Evolutionary conservation across 305 asterid genomes (phyloP), one percentile per base, ranked within the genome.

Genomic region (Rubia peregrina): DNA sequence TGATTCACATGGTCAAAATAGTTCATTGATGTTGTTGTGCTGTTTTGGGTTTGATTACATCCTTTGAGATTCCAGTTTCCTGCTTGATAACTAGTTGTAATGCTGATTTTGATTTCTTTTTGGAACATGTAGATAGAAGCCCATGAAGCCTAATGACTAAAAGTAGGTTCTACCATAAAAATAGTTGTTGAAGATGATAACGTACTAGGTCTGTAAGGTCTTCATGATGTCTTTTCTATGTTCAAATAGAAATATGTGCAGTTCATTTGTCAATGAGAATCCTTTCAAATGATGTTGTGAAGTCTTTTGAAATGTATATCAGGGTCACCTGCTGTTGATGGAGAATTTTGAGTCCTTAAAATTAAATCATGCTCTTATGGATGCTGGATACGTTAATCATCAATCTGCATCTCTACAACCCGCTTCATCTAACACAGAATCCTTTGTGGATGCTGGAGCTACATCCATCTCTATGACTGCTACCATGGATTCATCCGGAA

Each of bases 321-420:
- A 90, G 95, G 98, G 97, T 63, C 98, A 92, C 75, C 83, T 92
- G 75, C 95, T 92, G 62, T 88, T 92, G 73, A 83, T 90, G 49
- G 93, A 86, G 81, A 86, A 89, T 76, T 87, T 84, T 83, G 83
- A 84, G 81, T 64, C 88, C 55, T 84, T 92, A 67, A 80, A 85
- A 76, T 89, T 92, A 67, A 90, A 92, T 77, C 98, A 92, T 67
- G 98, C 95, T 75, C 90, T 90, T 73, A 92, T 92, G 98, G 98
- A 92, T 83, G 85, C 70, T 41, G 95, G 90, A 62, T 92, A 92
- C 76, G 83, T 82, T 74, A 85, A 80, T 79, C 98, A 92, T 76
- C 86, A 85, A 73, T 84, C 90, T 60, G 86, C 97, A 74, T 33
- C 78, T 72, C 71, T 79, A 62, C 76, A 79, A 59, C 75, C 91